Evolutionary conservation across 2,329 filamentous ascomycete genomes (phyloP), one percentile per base, ranked within the genome.

Genomic region (Fusarium sp.): DNA sequence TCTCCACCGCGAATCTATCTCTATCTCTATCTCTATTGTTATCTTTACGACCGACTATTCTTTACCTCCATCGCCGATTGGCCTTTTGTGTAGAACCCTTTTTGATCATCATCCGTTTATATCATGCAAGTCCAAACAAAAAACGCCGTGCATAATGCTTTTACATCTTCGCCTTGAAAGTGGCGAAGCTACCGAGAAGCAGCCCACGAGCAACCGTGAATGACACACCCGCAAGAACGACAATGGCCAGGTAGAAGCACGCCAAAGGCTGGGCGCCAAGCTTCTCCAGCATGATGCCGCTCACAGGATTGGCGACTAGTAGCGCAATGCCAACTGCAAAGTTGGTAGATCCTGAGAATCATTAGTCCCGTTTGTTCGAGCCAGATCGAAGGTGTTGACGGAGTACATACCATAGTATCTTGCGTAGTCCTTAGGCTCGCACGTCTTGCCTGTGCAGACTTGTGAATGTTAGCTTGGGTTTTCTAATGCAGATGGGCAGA

Each of bases 381-480:
- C 6, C n/a, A 5, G 2, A 6, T 31, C 10, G 6, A 17, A 49
- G 13, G 5, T 4, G 1, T 2, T 10, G 33, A 9, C 22, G 33
- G n/a, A 17, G 28, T 10, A 48, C 66, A 26, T 40, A 72, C 73
- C 74, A 24, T 71, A 82, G 43, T 81, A 84, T 24, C 81, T 74
- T 2, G 82, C 82, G 58, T 83, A 84, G 8, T 84, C 80, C 58
- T 82, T 79, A 0, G 80, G 79, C 1, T 79, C 75, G 57, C 82
- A 84, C 0, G 83, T 74, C 39, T 82, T 80, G 3, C 81, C 82
- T 2, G 83, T 78, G 54, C 82, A 84, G 0, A 83, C 81, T 31
- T 31, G 28, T 31, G 11, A 4, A 31, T 31, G 28, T 31, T 31
- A 31, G 28, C 28, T 13, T 31, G 13, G 13, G 28, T 10, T 31